Base-by-base conservation (phyloP, 2,329 filamentous ascomycete species). In the Didymella arachidicola region DNA sequence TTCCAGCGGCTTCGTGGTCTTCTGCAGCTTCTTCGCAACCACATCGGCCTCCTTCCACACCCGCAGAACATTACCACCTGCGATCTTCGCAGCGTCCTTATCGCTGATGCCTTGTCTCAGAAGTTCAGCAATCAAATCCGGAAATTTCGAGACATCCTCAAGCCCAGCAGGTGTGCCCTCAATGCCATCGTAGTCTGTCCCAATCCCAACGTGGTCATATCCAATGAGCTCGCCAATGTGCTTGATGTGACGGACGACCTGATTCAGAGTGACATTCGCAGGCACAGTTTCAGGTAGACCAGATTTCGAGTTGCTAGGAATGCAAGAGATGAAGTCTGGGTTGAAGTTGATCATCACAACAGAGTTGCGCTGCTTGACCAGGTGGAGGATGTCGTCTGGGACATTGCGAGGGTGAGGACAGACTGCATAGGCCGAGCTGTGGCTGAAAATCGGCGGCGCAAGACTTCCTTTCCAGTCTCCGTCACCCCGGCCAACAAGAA, bases 401-500 rank as follows among this genome's bases (percentile, higher is more conserved):
- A 96, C 93, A 68, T 98, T 98, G 32, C 94, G 86, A 10, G 93
- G 92, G 77, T 97, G 93, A 7, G 91, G 91, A 72, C 93, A 97
- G 22, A 97, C 72, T 1, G 86, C 83, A 68, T 90, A 89, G 1
- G 90, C 91, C 5, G 90, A 94, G 66, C 90, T 95, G 74, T 98
- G 94, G 57, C 89, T 92, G 81, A 92, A 97, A 57, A 97, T 95
- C 5, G 95, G 84, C 0, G 94, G 93, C 0, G 94, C 93, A 56
- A 83, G 80, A 71, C 89, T 93, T 7, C 91, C 91, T 5, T 79
- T 74, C 90, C 90, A 94, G 19, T 82, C 81, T 29, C 54, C 59
- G 19, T 72, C 68, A 2, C 62, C 62, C 50, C 79, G 75, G 14
- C 83, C 88, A 5, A 86, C 86, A 0, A 97, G 84, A 0, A 94